Evolutionary conservation across 306 rosid species (phyloP).

Genomic region (Lithocarpus polystachyus): DNA sequence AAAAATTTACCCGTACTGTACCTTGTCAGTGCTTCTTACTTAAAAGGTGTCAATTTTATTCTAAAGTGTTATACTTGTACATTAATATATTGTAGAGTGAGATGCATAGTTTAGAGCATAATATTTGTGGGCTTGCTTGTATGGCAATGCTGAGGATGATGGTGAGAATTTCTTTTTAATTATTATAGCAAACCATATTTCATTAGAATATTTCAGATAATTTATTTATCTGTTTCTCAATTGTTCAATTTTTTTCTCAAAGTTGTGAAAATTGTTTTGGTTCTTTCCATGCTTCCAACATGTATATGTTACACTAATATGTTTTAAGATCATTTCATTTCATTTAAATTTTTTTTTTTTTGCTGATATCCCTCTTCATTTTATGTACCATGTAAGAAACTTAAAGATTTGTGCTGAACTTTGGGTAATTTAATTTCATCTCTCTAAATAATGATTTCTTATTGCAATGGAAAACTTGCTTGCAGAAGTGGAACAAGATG

Average conservation of each 20-base stretch:
- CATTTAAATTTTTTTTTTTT: neutral
- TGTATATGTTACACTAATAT: neutral
- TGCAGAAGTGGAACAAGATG: conserved; percentile 21
- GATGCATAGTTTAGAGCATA: neutral
- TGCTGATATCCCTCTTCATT: neutral
- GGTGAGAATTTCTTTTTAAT: neutral
- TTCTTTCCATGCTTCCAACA: conserved; percentile 18
- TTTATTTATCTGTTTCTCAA: neutral
- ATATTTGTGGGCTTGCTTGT: neutral
- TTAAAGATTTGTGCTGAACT: conserved; percentile 11
- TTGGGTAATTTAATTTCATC: conserved; percentile 8
- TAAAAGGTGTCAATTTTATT: too few relatives aligned
- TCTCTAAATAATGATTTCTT: conserved; percentile 5
- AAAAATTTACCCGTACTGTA: too few relatives aligned
- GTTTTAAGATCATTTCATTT: neutral
- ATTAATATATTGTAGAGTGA: too few relatives aligned
- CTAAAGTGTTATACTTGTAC: too few relatives aligned
- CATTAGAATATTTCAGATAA: neutral
- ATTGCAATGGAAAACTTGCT: conserved; percentile 14
- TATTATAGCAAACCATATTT: neutral
- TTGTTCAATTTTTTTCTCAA: neutral
- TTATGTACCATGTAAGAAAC: neutral
- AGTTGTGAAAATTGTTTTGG: neutral
- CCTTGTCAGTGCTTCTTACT: too few relatives aligned
- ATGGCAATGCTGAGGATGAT: neutral